Percentiles rank a stretch among this genome's conserved stretches.
These are phyloP conservation scores for Aspergillus kassunensis DNA, from an alignment of 495 filamentous ascomycete genomes.

Conservation along the genomic window DNA sequence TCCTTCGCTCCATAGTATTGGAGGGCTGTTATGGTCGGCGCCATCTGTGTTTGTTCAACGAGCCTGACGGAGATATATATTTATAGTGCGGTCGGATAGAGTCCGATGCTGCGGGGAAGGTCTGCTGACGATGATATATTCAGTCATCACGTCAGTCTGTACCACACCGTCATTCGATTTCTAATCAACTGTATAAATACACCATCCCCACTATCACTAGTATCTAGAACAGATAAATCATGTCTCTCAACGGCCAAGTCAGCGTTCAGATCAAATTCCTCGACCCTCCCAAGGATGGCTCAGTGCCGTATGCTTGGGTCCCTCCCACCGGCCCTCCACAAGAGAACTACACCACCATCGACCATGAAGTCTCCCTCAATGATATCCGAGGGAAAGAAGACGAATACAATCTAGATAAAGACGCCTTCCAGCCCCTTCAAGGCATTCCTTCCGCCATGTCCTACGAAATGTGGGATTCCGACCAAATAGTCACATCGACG, in stretches of 20 bases:
- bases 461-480: constrained; percentile 56
- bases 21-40: no score
- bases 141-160: no score
- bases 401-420: constrained; percentile 61
- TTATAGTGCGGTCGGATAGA: no score
- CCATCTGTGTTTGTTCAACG: no score
- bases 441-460: constrained; percentile 41
- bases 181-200: neutral
- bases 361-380: constrained; percentile 46
- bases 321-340: constrained; percentile 52
- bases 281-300: constrained; percentile 55
- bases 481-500: constrained; percentile 54
- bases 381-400: constrained; percentile 65
- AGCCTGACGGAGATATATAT: no score
- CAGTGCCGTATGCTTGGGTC: constrained; percentile 62
- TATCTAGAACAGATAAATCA: neutral
- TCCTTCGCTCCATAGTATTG: no score
- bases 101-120: no score
- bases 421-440: constrained; percentile 62
- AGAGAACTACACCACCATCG: constrained; percentile 51
- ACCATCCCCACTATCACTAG: neutral
- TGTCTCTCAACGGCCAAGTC: constrained; percentile 49
- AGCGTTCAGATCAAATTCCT: constrained; percentile 64
- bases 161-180: no score
- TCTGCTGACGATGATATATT: no score